Percentiles rank a stretch among this genome's conserved stretches.
These are phyloP conservation scores for Aethionema arabicum DNA, from an alignment of 345 rosid species.

Conservation along the genomic window DNA sequence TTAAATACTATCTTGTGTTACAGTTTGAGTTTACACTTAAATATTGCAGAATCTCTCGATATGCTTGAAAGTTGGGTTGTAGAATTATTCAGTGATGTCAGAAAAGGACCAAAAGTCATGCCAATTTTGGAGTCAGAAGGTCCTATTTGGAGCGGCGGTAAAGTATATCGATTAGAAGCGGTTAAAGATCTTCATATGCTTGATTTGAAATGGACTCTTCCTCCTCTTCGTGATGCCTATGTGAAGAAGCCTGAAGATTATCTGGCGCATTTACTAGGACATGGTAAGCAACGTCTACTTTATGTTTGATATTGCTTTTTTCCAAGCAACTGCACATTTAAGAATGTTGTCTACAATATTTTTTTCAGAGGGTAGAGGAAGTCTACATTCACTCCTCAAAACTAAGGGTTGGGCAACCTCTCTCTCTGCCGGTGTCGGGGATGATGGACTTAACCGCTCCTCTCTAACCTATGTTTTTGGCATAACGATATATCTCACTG, in stretches of 20 bases:
- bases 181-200: constrained; percentile 91
- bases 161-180: constrained; percentile 76
- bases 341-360: constrained; percentile 24
- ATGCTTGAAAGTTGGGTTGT: constrained; percentile 83
- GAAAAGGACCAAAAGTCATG: constrained; percentile 59
- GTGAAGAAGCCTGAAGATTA: constrained; percentile 94
- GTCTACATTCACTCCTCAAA: constrained; percentile 81
- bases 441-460: constrained; percentile 85
- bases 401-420: constrained; percentile 84
- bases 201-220: constrained; percentile 81
- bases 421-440: constrained; percentile 90
- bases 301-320: constrained; percentile 13
- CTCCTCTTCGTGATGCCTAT: constrained; percentile 84
- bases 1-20: constrained; percentile 1
- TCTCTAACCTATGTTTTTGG: constrained; percentile 80
- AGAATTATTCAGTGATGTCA: constrained; percentile 68
- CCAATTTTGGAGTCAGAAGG: constrained; percentile 59
- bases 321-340: constrained; percentile 11
- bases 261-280: constrained; percentile 91
- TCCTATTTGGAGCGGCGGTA: constrained; percentile 81
- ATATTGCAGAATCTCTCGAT: constrained; percentile 83
- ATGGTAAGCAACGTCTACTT: constrained; percentile 51
- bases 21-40: constrained; percentile 14
- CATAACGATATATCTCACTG: constrained; percentile 86
- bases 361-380: constrained; percentile 94